Evolutionary conservation across 257 asterid species (phyloP).

Genomic region (Ehretia macrophylla): DNA sequence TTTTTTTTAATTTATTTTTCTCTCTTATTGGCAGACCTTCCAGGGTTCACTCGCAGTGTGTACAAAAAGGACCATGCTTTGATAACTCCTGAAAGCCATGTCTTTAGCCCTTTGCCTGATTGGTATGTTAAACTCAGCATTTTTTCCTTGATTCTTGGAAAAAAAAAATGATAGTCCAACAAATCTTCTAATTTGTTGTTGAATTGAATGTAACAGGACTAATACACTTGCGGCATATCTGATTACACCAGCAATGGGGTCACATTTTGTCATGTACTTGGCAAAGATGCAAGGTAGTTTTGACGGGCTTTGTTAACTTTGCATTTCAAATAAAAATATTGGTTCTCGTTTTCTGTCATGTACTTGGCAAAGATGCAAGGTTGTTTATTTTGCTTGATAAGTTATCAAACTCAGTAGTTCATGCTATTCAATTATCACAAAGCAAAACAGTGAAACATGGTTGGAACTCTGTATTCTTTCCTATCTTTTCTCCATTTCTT

Average conservation of each 20-base stretch:
- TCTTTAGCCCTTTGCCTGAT: conserved; percentile 77
- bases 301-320: conserved; percentile 4
- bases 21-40: conserved; percentile 58
- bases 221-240: conserved; percentile 79
- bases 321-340: conserved; percentile 5
- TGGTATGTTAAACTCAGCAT: conserved; percentile 42
- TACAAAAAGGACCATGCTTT: conserved; percentile 82
- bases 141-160: conserved; percentile 3
- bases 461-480: not conserved
- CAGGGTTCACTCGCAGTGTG: conserved; percentile 93
- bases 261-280: conserved; percentile 92
- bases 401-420: no score
- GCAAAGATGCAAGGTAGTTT: conserved; percentile 88
- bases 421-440: not conserved
- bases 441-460: not conserved
- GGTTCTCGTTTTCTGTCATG: not conserved
- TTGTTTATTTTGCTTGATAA: not conserved
- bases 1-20: no score
- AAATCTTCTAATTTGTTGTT: conserved; percentile 7
- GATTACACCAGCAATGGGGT: conserved; percentile 76
- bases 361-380: no score
- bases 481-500: not conserved
- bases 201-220: conserved; percentile 38
- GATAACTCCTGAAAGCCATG: conserved; percentile 96
- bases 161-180: not conserved